These are phyloP conservation scores for Zymoseptoria passerinii DNA, from an alignment of 2,329 filamentous ascomycete genomes.

Conservation along the genomic window DNA sequence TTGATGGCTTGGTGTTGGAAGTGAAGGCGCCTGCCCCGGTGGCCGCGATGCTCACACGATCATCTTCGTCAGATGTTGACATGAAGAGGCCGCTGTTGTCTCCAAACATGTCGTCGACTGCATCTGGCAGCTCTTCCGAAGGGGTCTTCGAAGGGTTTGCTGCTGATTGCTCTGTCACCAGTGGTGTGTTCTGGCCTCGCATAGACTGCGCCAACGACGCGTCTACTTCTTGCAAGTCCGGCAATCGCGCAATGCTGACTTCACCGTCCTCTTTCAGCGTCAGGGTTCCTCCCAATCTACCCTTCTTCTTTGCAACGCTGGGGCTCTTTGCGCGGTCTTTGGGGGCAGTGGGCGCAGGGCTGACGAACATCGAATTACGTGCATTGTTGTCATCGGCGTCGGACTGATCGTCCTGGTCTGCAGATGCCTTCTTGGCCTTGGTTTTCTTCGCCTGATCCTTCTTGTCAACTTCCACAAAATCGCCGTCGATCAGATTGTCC, in stretches of 20 bases:
- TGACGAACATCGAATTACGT: neutral
- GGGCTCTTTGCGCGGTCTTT: neutral
- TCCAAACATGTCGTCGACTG: neutral
- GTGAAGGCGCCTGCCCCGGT: neutral
- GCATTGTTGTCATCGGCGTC: neutral
- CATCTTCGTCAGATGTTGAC: neutral
- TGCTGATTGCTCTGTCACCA: neutral
- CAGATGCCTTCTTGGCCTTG: neutral
- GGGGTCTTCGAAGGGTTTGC: neutral
- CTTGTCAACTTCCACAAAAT: constrained; percentile 3
- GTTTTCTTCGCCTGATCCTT: neutral
- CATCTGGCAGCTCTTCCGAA: neutral
- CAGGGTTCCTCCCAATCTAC: neutral
- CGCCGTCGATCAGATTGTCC: neutral
- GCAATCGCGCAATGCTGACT: neutral
- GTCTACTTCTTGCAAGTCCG: neutral
- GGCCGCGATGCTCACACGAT: neutral
- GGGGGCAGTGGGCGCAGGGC: neutral
- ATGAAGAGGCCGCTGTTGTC: neutral
- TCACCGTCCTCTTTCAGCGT: neutral
- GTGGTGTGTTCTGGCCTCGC: neutral
- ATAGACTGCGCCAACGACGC: neutral
- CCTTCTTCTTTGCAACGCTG: neutral
- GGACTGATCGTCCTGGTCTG: neutral
- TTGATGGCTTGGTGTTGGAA: neutral